Base-by-base conservation (phyloP, 208 protist genomes). In the Phytomonas francai region DNA sequence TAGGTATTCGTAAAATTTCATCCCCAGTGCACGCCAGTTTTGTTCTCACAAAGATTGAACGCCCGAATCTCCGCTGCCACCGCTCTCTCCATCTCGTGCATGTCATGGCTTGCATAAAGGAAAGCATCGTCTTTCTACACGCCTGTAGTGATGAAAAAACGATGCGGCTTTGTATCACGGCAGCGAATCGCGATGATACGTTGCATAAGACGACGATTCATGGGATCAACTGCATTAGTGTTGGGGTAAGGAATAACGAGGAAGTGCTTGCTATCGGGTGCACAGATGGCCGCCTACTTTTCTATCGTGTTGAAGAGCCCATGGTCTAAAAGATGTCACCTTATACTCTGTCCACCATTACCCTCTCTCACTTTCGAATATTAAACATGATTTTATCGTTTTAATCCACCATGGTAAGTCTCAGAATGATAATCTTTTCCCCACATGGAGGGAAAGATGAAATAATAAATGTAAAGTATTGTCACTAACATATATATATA, bases 1-100 rank as follows among this genome's bases (percentile, higher is more conserved):
- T 80, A 71, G 71, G 85, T 67, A 74, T 89, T 22, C 78, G 84
- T 45, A 79, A 83, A 60, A 78, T 91, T 60, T 61, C 71, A 22
- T 91, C 83, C 16, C 63, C 73, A 0, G 80, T 78, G 34, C 62
- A 78, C 16, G 76, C 85, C 56, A 67, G 25, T 7, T 79, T 93
- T 49, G 68, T 81, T 19, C 59, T 78, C 11, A 70, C 63, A 58
- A 66, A 51, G 39, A 49, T 49, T 49, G 12, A 49, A 49, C 39
- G 6, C 12, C 39, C 39, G 39, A 49, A 49, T 85, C 19, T 34
- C 67, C 14, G 30, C 75, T 58, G 58, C 70, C 6, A 62, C 70
- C 28, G 45, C 68, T 25, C 71, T 63, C 1, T 68, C 14, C 39
- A 49, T 49, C 39, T 49, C 16, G 39, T 49, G 12, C 39, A 49